Evolutionary conservation across 345 rosid genomes (phyloP).

Genomic region (Eucalyptus leucophloia): DNA sequence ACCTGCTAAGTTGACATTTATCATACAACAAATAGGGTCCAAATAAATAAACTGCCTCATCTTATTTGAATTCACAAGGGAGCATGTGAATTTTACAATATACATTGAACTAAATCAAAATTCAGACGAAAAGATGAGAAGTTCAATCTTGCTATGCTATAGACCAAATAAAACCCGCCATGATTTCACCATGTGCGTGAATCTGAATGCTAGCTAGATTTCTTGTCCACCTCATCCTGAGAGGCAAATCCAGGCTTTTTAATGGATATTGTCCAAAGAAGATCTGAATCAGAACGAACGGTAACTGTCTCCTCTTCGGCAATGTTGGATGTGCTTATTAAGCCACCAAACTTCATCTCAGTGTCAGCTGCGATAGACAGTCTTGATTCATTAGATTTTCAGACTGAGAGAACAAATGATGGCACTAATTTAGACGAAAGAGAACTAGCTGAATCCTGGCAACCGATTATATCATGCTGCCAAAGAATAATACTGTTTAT

Average conservation of each 20-base stretch:
- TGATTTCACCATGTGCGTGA: not conserved
- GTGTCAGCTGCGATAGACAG: constrained; percentile 31
- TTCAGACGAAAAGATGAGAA: not conserved
- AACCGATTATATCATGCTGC: not conserved
- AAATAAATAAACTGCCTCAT: not conserved
- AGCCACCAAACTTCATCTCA: constrained; percentile 78
- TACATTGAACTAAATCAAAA: not conserved
- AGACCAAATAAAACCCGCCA: not conserved
- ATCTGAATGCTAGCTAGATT: not conserved
- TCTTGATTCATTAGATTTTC: not conserved
- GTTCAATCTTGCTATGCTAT: not conserved
- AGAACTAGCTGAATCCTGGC: not conserved
- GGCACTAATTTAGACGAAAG: not conserved
- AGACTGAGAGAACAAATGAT: not conserved
- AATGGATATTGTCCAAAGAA: constrained; percentile 91
- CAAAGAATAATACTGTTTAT: not conserved
- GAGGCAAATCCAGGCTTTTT: constrained; percentile 8
- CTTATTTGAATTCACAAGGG: not conserved
- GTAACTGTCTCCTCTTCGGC: constrained; percentile 49
- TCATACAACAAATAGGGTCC: not conserved
- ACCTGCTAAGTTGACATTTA: not conserved
- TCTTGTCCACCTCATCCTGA: not conserved
- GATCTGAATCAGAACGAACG: constrained; percentile 66
- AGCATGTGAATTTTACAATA: not conserved
- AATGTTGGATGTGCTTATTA: constrained; percentile 74